These are phyloP conservation scores for Cephaloascus albidus DNA, from an alignment of 805 yeast species.

Conservation along the genomic window DNA sequence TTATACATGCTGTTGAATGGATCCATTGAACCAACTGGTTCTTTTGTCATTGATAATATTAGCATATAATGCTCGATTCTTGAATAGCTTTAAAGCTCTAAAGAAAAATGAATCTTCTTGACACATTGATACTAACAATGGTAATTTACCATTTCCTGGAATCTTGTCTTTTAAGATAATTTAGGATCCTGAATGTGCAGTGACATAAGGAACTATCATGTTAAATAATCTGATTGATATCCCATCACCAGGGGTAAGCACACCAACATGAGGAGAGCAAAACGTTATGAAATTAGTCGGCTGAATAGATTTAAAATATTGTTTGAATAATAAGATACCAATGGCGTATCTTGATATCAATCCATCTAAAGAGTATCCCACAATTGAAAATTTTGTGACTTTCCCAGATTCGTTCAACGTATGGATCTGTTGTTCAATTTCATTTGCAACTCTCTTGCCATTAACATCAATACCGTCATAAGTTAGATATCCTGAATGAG, in stretches of 20 bases:
- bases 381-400: constrained; percentile 62
- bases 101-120: constrained; percentile 49
- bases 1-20: constrained; percentile 48
- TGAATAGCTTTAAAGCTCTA: constrained; percentile 45
- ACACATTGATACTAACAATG: constrained; percentile 62
- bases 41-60: constrained; percentile 75
- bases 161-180: constrained; percentile 47
- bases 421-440: constrained; percentile 38
- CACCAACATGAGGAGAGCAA: constrained; percentile 61
- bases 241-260: constrained; percentile 37
- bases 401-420: constrained; percentile 14
- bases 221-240: constrained; percentile 48
- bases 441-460: constrained; percentile 66
- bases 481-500: constrained; percentile 68
- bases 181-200: constrained; percentile 70
- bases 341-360: constrained; percentile 71
- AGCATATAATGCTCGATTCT: constrained; percentile 52
- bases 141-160: constrained; percentile 16
- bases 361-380: constrained; percentile 91
- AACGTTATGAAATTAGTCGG: constrained; percentile 50
- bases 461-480: constrained; percentile 85
- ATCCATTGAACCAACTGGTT: constrained; percentile 65
- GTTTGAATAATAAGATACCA: constrained; percentile 53
- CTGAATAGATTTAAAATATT: constrained; percentile 39
- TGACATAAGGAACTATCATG: constrained; percentile 47